These are phyloP conservation scores for Cucumis melo DNA, from an alignment of 306 rosid genomes.

Conservation along the genomic window DNA sequence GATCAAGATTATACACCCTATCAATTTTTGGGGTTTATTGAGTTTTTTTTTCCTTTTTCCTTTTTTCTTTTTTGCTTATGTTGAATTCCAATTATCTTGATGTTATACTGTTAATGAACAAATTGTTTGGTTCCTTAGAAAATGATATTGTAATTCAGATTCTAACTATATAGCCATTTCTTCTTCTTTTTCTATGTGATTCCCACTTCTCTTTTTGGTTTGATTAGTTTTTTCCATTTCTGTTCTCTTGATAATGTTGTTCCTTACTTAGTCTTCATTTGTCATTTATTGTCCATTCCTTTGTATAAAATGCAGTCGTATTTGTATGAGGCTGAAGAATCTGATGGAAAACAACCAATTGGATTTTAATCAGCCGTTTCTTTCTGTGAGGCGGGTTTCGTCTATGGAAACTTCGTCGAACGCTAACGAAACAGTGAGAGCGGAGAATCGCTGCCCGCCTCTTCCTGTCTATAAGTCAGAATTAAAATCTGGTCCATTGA, in stretches of 20 bases:
- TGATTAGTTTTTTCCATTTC: not conserved
- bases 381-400: conserved; percentile 74
- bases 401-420: conserved; percentile 20
- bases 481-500: conserved; percentile 55
- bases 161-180: not conserved
- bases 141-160: not conserved
- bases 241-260: not conserved
- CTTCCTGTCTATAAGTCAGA: conserved; percentile 52
- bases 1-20: not conserved
- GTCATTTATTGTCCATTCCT: not conserved
- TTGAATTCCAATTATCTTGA: not conserved
- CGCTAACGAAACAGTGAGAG: conserved; percentile 21
- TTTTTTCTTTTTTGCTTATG: not conserved
- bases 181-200: not conserved
- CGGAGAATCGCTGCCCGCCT: conserved; percentile 28
- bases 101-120: too few relatives aligned
- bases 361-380: conserved; percentile 68
- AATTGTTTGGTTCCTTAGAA: not conserved
- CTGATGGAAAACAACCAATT: conserved; percentile 71
- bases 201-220: not conserved
- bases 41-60: not conserved
- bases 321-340: conserved; percentile 23
- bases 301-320: conserved; percentile 19
- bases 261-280: not conserved
- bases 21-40: not conserved